Conservation (phyloP, 192 early-diverging fungal species). For the Chytriomyces confervae region DNA sequence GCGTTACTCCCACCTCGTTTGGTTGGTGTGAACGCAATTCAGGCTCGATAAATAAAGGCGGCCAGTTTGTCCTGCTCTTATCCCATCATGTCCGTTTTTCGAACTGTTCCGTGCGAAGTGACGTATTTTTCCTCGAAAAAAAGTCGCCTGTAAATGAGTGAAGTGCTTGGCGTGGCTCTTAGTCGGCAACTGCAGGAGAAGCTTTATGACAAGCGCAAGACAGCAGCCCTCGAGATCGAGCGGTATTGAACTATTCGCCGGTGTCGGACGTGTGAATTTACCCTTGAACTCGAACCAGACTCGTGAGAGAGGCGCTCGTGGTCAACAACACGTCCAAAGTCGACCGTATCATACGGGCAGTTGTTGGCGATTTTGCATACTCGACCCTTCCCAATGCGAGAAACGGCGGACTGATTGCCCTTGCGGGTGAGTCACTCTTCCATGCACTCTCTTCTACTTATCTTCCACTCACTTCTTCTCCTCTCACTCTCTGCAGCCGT, state of each 20-base stretch:
- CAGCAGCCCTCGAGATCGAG: conserved; percentile 90
- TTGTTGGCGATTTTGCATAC: conserved; percentile 89
- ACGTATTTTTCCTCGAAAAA: no score
- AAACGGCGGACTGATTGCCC: conserved; percentile 92
- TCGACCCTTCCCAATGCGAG: conserved; percentile 83
- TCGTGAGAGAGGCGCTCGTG: conserved; percentile 44
- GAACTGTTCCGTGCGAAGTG: no score
- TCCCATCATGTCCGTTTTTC: no score
- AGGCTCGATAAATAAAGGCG: no score
- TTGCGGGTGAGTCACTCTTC: conserved; percentile 60
- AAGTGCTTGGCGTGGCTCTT: conserved; percentile 21
- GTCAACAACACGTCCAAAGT: conserved; percentile 57
- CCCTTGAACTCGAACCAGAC: conserved; percentile 19
- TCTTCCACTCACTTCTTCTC: no score
- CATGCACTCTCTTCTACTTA: conserved; percentile 17
- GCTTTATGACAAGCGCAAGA: conserved; percentile 93
- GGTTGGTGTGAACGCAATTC: no score
- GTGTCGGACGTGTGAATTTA: not conserved
- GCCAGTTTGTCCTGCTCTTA: no score
- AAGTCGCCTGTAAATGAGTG: not conserved
- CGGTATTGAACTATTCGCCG: conserved; percentile 46
- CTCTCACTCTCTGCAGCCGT: not conserved
- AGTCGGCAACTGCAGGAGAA: conserved; percentile 63
- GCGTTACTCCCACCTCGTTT: no score
- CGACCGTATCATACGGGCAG: conserved; percentile 72